A percentile compares a stretch with the other conserved stretches of the same genome.
phyloP scores from a whole-genome alignment of 2,329 filamentous ascomycete genomes.

The Dactylonectria macrodidyma region DNA sequence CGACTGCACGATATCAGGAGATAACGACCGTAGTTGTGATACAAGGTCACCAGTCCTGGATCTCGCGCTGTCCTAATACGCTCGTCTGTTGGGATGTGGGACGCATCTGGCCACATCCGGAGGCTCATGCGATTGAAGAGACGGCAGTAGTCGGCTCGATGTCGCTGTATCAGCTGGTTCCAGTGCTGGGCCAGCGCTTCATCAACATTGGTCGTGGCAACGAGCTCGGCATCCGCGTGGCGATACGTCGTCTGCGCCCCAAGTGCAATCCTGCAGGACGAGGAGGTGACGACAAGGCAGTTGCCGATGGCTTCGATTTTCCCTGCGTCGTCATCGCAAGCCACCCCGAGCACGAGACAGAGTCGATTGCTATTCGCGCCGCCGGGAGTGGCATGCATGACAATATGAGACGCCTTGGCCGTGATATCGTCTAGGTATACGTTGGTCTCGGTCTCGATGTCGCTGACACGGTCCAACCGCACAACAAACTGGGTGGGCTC shows the following conservation, averaged over 20 bases:
- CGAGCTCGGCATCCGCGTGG: constrained; percentile 30
- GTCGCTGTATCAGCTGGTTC: constrained; percentile 27
- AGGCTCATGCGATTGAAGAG: constrained; percentile 38
- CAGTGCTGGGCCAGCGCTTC: constrained; percentile 40
- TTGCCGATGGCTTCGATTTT: constrained; percentile 35
- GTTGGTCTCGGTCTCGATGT: constrained; percentile 44
- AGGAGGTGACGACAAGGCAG: constrained; percentile 26
- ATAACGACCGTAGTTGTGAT: constrained; percentile 53
- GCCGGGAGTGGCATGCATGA: constrained; percentile 40
- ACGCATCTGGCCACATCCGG: constrained; percentile 40
- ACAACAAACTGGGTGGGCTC: constrained; percentile 42
- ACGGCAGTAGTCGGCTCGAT: constrained; percentile 38
- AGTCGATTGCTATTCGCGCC: constrained; percentile 40
- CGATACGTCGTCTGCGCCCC: constrained; percentile 45
- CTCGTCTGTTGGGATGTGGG: constrained; percentile 40
- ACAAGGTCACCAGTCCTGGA: constrained; percentile 45
- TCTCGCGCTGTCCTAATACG: constrained; percentile 38
- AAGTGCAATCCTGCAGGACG: constrained; percentile 35
- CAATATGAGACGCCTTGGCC: constrained; percentile 32
- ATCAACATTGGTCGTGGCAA: constrained; percentile 43
- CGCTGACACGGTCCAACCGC: constrained; percentile 41
- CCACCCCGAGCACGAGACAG: constrained; percentile 33
- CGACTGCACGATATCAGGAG: constrained; percentile 48
- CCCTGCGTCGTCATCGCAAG: constrained; percentile 12
- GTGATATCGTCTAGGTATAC: constrained; percentile 45